A percentile compares a stretch with the other conserved stretches of the same genome.
These are phyloP conservation scores for Aspergillus mulundensis DNA, from an alignment of 495 filamentous ascomycete genomes.

Conservation along the genomic window DNA sequence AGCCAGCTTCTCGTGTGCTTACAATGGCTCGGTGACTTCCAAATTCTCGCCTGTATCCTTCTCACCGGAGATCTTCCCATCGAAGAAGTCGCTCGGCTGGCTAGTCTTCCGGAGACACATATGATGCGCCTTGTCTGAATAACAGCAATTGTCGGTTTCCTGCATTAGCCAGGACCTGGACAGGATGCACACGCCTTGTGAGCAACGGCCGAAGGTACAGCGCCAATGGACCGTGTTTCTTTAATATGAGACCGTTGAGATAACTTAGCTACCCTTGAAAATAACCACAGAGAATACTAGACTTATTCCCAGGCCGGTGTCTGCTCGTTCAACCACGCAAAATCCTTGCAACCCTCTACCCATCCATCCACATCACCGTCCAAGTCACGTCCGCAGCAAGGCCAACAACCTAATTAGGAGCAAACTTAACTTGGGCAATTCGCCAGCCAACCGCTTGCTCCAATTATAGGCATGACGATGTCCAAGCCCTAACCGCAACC, in stretches of 20 bases:
- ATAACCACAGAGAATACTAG: neutral
- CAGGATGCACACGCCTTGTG: constrained; percentile 32
- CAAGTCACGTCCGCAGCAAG: constrained; percentile 18
- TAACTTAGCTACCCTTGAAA: constrained; percentile 4
- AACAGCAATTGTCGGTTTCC: constrained; percentile 34
- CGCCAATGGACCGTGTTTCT: constrained; percentile 32
- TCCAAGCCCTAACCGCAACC: neutral
- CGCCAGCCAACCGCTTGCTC: neutral
- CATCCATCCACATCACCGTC: constrained; percentile 30
- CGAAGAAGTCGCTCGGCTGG: constrained; percentile 36
- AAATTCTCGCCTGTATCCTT: constrained; percentile 41
- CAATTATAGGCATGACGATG: neutral
- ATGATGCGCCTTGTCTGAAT: constrained; percentile 33
- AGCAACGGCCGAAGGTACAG: constrained; percentile 24
- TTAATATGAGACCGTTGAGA: constrained; percentile 27
- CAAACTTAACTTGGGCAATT: neutral
- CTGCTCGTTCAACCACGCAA: constrained; percentile 19
- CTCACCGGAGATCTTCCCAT: constrained; percentile 27
- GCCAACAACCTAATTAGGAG: neutral
- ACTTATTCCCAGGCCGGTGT: constrained; percentile 18
- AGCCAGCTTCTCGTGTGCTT: constrained; percentile 33
- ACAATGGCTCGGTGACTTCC: constrained; percentile 41
- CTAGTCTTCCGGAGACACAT: constrained; percentile 28
- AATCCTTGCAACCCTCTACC: constrained; percentile 23
- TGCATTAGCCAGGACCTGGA: constrained; percentile 31